These are phyloP conservation scores for Scutellaria galericulata DNA, from an alignment of 257 asterid genomes.

Conservation along the genomic window DNA sequence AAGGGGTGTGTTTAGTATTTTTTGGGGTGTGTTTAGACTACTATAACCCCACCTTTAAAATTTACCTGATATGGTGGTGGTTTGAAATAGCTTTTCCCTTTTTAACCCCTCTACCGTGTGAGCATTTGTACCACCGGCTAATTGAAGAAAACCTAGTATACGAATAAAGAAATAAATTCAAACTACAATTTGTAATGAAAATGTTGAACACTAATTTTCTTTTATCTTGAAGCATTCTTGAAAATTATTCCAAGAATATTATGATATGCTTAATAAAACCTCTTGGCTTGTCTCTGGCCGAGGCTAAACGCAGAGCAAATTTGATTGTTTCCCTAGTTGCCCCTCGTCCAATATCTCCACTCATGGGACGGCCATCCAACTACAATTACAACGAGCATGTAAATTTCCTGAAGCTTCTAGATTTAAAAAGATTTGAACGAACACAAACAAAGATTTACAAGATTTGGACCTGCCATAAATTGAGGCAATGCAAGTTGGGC, in stretches of 20 bases:
- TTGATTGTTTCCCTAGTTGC: constrained; percentile 79
- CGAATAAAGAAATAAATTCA: not conserved
- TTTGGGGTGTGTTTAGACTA: too few relatives aligned
- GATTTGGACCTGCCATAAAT: constrained; percentile 82
- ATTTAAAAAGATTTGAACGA: not conserved
- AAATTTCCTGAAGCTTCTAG: not conserved
- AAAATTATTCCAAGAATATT: not conserved
- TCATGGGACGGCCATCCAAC: constrained; percentile 99
- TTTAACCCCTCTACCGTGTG: constrained; percentile 79
- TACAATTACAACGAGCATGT: constrained; percentile 32
- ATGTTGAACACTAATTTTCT: too few relatives aligned
- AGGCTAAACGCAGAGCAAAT: constrained; percentile 69
- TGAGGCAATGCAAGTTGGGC: constrained; percentile 56
- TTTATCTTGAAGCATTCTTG: not conserved
- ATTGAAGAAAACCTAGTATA: constrained; percentile 75
- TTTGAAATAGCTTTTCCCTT: constrained; percentile 58
- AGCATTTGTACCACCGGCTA: constrained; percentile 92
- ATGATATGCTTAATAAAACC: constrained; percentile 45
- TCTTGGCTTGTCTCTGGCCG: constrained; percentile 56
- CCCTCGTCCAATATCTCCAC: constrained; percentile 95
- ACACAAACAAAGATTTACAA: constrained; percentile 1
- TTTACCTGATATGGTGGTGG: constrained; percentile 36
- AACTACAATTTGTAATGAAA: not conserved
- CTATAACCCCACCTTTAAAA: not conserved
- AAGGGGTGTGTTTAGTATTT: too few relatives aligned